phyloP scores from a whole-genome alignment of 208 protist species.

The Trypanosoma avium region DNA sequence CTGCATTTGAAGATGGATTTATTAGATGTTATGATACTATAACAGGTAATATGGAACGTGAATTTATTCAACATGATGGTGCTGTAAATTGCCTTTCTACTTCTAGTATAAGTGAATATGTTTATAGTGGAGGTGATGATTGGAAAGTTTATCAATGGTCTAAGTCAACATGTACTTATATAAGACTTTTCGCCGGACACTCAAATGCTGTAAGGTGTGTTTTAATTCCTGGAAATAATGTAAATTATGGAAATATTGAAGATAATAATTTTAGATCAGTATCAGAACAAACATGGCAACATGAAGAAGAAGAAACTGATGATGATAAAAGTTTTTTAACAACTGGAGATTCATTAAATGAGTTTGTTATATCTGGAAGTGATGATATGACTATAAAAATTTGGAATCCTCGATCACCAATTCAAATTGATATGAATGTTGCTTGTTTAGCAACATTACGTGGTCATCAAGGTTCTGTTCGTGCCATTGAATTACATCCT shows the following conservation, averaged over 20 bases:
- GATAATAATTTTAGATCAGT: too few species aligned
- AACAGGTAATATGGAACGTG: slow-evolving; percentile 37
- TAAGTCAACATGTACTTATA: slow-evolving; percentile 46
- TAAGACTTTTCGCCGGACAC: slow-evolving; percentile 62
- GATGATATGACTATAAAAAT: slow-evolving; percentile 65
- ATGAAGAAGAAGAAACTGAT: not conserved
- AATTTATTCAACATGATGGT: slow-evolving; percentile 61
- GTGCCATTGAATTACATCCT: slow-evolving; percentile 33
- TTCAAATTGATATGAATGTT: slow-evolving; percentile 28
- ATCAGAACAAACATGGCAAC: not conserved
- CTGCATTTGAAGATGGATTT: slow-evolving; percentile 59
- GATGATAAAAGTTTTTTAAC: too few species aligned
- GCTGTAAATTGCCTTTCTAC: slow-evolving; percentile 45
- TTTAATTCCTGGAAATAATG: not conserved
- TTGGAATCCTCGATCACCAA: slow-evolving; percentile 41
- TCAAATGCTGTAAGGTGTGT: slow-evolving; percentile 60
- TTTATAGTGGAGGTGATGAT: slow-evolving; percentile 65
- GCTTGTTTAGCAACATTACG: slow-evolving; percentile 56
- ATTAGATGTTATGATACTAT: slow-evolving; percentile 47
- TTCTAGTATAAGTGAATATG: slow-evolving; percentile 39
- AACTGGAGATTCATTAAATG: not conserved
- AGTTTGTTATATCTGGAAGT: slow-evolving; percentile 53
- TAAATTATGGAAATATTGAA: too few species aligned
- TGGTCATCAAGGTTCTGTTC: slow-evolving; percentile 34
- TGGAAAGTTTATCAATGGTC: slow-evolving; percentile 78